Base-by-base conservation (phyloP, 148 eudicot genomes). In the Arctostaphylos glauca region DNA sequence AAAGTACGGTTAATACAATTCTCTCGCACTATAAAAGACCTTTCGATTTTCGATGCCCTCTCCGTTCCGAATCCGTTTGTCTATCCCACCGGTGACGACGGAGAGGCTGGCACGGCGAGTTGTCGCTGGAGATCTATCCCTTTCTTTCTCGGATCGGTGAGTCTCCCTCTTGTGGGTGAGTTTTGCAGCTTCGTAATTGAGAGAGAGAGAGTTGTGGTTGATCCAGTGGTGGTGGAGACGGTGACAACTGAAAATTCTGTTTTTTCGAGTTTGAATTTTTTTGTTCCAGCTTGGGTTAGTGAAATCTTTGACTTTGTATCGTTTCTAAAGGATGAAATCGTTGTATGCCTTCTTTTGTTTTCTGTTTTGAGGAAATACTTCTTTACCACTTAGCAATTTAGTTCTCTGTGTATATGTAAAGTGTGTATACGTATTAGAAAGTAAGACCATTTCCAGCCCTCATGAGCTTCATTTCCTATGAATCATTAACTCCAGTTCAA, bases 81-180 rank as follows among this genome's bases (percentile, higher is more conserved):
- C 23, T 21, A 1, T 48, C 13, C 38, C 2, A 2, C 68, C 58
- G 81, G 38, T 31, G 38, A 70, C 70, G 82, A 80, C 58, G 81
- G 77, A 67, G 74, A 18, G 38, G 59, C 77, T 71, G 66, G 81
- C 41, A 80, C 62, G 85, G 83, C 74, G 81, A 82, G 75, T 55
- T 71, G 59, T 87, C 71, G 81, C 86, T 81, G 84, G 86, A 86
- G 90, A 84, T 87, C 82, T 77, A 72, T 49, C 53, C 47, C 4
- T 12, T 9, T 49, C 59, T 50, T 64, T 25, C 15, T 79, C 77
- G 47, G 90, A 88, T 88, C 87, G 64, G 87, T 80, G 81, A 84
- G 58, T 16, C 49, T 67, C 15, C 14, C 67, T 70, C 80, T 66
- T 5, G 0, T 8, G 16, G 23, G 25, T 73, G 54, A 43, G 19